Percentiles rank a stretch among this genome's conserved stretches.
phyloP scores from a whole-genome alignment of 371 early-diverging fungal genomes.

The Dinochytrium kinnereticum region DNA sequence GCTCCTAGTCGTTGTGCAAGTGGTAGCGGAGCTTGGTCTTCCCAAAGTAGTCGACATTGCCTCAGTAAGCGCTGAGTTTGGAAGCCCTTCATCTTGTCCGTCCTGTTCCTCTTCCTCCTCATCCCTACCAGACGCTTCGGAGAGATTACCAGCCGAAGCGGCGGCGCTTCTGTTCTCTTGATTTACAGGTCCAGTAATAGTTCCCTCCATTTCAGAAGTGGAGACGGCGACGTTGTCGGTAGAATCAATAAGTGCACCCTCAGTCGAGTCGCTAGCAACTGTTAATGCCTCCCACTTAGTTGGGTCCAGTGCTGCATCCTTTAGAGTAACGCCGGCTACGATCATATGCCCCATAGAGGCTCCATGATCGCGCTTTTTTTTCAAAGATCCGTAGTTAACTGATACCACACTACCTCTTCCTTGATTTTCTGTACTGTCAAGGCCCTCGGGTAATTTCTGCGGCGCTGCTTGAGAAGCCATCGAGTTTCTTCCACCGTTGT shows the following conservation, averaged over 20 bases:
- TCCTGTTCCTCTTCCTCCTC: slow-evolving; percentile 1
- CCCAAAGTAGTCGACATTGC: background rate
- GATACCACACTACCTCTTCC: background rate
- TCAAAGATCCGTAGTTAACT: background rate
- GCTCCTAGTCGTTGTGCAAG: background rate
- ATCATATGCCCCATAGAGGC: slow-evolving; percentile 15
- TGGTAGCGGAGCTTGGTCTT: slow-evolving; percentile 9
- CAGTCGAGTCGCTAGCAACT: background rate
- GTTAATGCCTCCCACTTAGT: slow-evolving; percentile 9
- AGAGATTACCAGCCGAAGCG: background rate
- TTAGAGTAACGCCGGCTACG: slow-evolving; percentile 6
- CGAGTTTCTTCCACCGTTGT: background rate
- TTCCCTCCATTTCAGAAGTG: no score
- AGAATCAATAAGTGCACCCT: background rate
- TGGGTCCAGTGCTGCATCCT: slow-evolving; percentile 11
- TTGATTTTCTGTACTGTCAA: background rate
- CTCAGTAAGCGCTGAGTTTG: background rate
- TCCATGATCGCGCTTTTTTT: slow-evolving; percentile 2
- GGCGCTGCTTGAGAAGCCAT: no score
- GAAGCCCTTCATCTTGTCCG: background rate
- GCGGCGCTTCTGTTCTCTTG: background rate
- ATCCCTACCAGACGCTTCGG: background rate
- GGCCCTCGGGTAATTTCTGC: no score
- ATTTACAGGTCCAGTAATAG: no score
- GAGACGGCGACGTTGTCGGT: background rate